A percentile compares a stretch with the other conserved stretches of the same genome.
Evolutionary conservation across 129 eudicot species (phyloP).

Genomic region (Helichrysum umbraculigerum): DNA sequence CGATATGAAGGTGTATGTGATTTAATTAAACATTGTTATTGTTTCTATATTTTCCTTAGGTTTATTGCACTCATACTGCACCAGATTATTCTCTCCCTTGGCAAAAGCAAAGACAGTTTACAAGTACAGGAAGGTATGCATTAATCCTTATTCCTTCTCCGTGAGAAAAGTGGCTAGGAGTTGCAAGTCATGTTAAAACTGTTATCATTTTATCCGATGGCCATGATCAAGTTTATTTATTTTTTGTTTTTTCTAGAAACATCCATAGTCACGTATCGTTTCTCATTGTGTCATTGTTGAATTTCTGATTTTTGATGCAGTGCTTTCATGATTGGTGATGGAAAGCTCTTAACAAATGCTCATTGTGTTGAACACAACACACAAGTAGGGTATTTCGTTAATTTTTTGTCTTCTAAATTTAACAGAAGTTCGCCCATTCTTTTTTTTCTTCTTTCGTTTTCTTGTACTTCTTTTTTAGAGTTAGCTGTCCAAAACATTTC

Average conservation of each 20-base stretch:
- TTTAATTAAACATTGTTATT: conserved; percentile 15
- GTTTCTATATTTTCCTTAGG: conserved; percentile 41
- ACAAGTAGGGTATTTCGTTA: conserved; percentile 50
- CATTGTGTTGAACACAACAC: conserved; percentile 95
- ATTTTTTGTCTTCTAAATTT: background rate
- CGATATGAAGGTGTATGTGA: conserved; percentile 6
- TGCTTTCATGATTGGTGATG: conserved; percentile 97
- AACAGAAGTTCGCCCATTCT: background rate
- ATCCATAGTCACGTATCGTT: background rate
- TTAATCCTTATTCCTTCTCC: conserved; percentile 20
- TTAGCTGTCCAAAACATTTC: background rate
- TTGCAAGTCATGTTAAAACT: conserved; percentile 1
- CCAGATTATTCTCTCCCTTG: conserved; percentile 99
- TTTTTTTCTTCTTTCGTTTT: background rate
- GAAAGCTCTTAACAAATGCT: conserved; percentile 98
- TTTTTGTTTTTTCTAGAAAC: background rate
- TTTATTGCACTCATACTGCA: conserved; percentile 88
- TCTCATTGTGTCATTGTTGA: conserved; percentile 6
- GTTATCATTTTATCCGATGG: conserved; percentile 12
- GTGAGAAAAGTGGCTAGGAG: conserved; percentile 11
- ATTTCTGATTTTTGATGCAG: conserved; percentile 47
- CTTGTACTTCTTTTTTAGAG: background rate
- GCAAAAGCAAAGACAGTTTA: conserved; percentile 92
- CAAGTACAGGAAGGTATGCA: conserved; percentile 96
- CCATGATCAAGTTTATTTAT: background rate